phyloP scores from a whole-genome alignment of 2,329 filamentous ascomycete species.

The Aspergillus calidoustus region DNA sequence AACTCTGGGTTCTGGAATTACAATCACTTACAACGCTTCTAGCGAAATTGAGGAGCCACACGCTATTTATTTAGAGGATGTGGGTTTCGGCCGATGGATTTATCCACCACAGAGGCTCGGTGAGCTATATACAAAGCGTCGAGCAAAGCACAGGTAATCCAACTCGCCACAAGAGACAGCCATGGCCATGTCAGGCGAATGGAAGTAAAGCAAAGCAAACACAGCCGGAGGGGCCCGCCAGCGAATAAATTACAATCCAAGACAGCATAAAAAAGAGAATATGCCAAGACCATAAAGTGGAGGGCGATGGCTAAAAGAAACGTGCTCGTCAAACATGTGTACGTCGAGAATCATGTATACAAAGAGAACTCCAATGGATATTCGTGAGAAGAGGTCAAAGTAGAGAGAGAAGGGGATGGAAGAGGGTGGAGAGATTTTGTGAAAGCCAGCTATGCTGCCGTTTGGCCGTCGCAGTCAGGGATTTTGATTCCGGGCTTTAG shows the following conservation, averaged over 20 bases:
- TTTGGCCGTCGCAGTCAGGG: constrained; percentile 81
- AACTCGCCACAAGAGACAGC: background rate
- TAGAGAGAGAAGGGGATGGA: constrained; percentile 1
- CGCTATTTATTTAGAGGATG: background rate
- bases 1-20: background rate
- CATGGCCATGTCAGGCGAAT: background rate
- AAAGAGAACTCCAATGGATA: constrained; percentile 13
- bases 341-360: constrained; percentile 24
- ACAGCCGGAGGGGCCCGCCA: background rate
- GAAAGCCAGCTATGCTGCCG: constrained; percentile 47
- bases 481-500: constrained; percentile 84
- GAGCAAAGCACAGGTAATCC: background rate
- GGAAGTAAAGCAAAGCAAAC: background rate
- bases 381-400: constrained; percentile 14
- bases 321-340: constrained; percentile 22
- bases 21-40: background rate
- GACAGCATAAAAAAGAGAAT: background rate
- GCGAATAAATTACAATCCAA: constrained; percentile 22
- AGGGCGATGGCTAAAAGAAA: constrained; percentile 7
- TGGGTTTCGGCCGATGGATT: background rate
- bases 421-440: background rate
- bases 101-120: background rate
- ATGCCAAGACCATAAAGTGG: constrained; percentile 16
- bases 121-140: constrained; percentile 10
- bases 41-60: background rate